Conservation (phyloP, 331 rosid species). For the Quercus tomentella region DNA sequence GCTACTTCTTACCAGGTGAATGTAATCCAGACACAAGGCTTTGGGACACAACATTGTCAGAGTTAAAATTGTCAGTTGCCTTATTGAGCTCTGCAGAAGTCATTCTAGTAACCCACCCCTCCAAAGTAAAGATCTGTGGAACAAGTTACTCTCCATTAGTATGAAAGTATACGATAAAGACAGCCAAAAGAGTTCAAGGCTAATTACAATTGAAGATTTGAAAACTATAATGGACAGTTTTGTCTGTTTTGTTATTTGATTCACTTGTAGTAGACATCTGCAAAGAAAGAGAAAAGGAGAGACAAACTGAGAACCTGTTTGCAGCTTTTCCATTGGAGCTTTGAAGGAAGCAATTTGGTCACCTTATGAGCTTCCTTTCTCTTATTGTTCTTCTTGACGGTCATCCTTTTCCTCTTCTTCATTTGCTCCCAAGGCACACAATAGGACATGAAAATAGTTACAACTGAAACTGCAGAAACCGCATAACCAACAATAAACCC, state of each 20-base stretch:
- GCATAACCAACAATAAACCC: constrained; percentile 22
- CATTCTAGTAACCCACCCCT: not conserved
- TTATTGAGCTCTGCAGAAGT: not conserved
- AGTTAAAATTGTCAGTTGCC: constrained; percentile 2
- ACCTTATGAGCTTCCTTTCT: not conserved
- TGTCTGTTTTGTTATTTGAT: not conserved
- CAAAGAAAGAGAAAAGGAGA: not conserved
- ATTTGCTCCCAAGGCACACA: constrained; percentile 6
- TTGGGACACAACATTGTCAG: not conserved
- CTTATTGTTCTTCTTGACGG: not conserved
- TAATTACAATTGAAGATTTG: not conserved
- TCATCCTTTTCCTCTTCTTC: not conserved
- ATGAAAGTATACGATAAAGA: not conserved
- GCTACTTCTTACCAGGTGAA: too few species aligned
- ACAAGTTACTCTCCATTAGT: not conserved
- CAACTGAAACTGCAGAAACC: not conserved
- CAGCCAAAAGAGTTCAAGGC: not conserved
- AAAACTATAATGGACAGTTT: too few species aligned
- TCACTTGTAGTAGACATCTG: not conserved
- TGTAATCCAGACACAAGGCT: too few species aligned
- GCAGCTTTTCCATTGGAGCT: not conserved
- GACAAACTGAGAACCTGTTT: constrained; percentile 10
- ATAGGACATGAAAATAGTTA: not conserved
- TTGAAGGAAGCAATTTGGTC: not conserved
- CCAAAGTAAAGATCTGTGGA: not conserved